A percentile compares a stretch with the other conserved stretches of the same genome.
These are phyloP conservation scores for Sporothrix protearum DNA, from an alignment of 2,329 filamentous ascomycete genomes.

Conservation along the genomic window DNA sequence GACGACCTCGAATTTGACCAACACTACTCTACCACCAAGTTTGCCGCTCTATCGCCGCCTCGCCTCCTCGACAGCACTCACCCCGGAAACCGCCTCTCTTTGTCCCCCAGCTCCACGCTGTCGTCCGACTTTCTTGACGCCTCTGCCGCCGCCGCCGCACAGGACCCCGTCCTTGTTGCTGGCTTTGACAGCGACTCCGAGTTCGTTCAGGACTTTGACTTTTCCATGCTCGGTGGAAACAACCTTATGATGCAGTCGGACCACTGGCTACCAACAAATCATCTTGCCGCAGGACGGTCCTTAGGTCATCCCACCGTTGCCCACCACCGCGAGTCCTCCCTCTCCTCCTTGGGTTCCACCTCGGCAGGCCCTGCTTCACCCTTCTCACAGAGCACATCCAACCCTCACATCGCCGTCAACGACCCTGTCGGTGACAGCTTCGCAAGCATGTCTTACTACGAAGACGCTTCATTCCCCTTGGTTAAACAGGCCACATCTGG, in stretches of 20 bases:
- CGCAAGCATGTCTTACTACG: slow-evolving; percentile 41
- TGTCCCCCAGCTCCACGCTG: slow-evolving; percentile 32
- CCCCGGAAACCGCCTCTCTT: slow-evolving; percentile 31
- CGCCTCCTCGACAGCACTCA: slow-evolving; percentile 26
- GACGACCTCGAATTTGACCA: neutral
- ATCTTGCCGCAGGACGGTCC: slow-evolving; percentile 38
- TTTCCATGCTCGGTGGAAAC: slow-evolving; percentile 29
- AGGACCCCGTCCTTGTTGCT: slow-evolving; percentile 28
- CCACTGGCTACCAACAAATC: slow-evolving; percentile 39
- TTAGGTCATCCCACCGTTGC: slow-evolving; percentile 37
- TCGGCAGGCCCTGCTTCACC: slow-evolving; percentile 60
- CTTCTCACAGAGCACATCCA: slow-evolving; percentile 52
- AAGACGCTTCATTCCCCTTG: slow-evolving; percentile 47
- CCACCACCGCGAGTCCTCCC: slow-evolving; percentile 59
- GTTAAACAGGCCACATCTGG: slow-evolving; percentile 37
- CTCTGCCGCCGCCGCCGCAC: slow-evolving; percentile 32
- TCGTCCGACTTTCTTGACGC: slow-evolving; percentile 36
- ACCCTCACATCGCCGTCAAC: slow-evolving; percentile 56
- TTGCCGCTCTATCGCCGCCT: slow-evolving; percentile 23
- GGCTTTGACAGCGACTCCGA: slow-evolving; percentile 32
- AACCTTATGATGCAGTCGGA: slow-evolving; percentile 41
- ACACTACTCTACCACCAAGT: slow-evolving; percentile 20
- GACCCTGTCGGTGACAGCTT: slow-evolving; percentile 48
- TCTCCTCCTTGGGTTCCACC: slow-evolving; percentile 58
- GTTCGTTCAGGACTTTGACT: slow-evolving; percentile 19